Evolutionary conservation across 148 eudicot genomes (phyloP).

Genomic region (Limonium bicolor): DNA sequence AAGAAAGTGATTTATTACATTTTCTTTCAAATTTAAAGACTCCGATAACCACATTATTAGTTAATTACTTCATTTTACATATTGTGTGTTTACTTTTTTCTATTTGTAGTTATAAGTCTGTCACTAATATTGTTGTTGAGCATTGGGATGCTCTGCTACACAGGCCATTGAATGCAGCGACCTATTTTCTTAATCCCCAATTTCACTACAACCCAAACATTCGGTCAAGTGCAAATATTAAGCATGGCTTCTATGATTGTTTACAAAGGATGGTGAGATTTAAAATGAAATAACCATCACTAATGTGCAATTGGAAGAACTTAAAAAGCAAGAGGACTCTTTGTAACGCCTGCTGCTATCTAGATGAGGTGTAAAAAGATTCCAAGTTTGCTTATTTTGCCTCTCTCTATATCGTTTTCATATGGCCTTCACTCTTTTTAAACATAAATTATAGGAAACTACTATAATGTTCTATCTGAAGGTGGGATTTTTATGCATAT

Average conservation of each 20-base stretch:
- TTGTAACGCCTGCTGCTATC: neutral
- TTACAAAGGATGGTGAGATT: slow-evolving; percentile 5
- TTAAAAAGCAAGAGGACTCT: slow-evolving; percentile 1
- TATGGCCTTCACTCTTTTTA: neutral
- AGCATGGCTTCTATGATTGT: neutral
- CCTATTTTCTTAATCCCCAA: slow-evolving; percentile 1
- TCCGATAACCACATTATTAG: neutral
- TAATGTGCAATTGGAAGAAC: too few relatives aligned
- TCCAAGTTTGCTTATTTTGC: neutral
- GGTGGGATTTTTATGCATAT: neutral
- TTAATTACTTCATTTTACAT: neutral
- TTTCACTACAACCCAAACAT: neutral
- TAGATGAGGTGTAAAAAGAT: neutral
- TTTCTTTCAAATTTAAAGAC: too few relatives aligned
- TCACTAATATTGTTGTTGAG: neutral
- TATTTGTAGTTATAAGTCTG: slow-evolving; percentile 1
- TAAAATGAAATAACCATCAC: slow-evolving; percentile 1
- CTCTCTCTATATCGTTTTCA: neutral
- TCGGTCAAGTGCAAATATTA: neutral
- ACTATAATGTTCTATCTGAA: neutral
- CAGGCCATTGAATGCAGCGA: slow-evolving; percentile 6
- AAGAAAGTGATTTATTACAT: neutral
- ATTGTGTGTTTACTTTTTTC: neutral
- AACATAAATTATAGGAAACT: too few relatives aligned
- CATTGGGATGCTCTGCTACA: slow-evolving; percentile 1